Percentiles rank a stretch among this genome's conserved stretches.
Conservation (phyloP, 306 rosid genomes). For the Mimosa bimucronata region DNA sequence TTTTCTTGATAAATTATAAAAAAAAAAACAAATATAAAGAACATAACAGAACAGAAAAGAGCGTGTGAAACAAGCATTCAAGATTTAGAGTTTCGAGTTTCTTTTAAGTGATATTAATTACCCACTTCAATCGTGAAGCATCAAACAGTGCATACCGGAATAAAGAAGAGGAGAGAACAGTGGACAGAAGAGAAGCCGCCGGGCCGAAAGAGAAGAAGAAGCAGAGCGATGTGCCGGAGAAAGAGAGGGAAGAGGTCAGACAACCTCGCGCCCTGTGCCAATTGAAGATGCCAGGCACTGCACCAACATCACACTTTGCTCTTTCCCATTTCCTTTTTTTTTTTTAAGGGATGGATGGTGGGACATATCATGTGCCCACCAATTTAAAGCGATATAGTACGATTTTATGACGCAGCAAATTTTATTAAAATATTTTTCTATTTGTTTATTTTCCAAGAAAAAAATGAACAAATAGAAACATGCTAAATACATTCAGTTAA, state of each 20-base stretch:
- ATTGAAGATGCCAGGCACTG: background rate
- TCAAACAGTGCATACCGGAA: background rate
- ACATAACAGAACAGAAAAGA: too few relatives aligned
- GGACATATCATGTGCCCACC: background rate
- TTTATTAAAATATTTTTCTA: background rate
- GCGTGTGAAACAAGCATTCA: background rate
- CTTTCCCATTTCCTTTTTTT: background rate
- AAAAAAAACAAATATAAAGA: background rate
- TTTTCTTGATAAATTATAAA: background rate
- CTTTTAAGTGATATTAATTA: background rate
- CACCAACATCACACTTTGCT: background rate
- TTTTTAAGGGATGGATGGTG: background rate
- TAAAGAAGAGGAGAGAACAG: background rate
- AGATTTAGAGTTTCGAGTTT: background rate
- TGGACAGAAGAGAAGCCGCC: background rate
- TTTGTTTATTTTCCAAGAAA: background rate
- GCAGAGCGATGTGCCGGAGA: background rate
- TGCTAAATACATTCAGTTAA: too few relatives aligned
- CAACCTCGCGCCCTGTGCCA: background rate
- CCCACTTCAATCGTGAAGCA: background rate
- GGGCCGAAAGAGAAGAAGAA: background rate
- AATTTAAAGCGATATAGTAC: background rate
- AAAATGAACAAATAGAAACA: background rate
- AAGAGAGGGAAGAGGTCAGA: background rate
- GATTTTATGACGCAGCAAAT: conserved; percentile 4